Conservation (phyloP, 2,329 filamentous ascomycete genomes). For the Hymenotorrendiella dingleyae region DNA sequence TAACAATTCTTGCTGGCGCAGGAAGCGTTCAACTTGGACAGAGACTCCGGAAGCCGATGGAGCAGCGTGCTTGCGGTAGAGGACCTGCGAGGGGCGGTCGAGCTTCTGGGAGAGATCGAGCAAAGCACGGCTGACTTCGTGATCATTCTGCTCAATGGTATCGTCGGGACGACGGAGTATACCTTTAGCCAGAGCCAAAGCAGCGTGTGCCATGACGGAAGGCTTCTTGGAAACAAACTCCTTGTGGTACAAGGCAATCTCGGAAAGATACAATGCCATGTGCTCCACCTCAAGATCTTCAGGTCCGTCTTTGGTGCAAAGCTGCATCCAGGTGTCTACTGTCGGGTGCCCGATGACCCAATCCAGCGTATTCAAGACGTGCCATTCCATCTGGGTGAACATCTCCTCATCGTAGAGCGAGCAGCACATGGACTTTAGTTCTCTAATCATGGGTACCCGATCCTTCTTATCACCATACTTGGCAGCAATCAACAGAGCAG, state of each 20-base stretch:
- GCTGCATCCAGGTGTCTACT: constrained; percentile 85
- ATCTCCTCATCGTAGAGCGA: constrained; percentile 97
- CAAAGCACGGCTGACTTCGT: constrained; percentile 62
- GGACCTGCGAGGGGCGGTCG: constrained; percentile 59
- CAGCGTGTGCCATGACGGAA: constrained; percentile 83
- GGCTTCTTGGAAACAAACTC: constrained; percentile 93
- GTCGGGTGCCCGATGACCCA: constrained; percentile 96
- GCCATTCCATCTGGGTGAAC: constrained; percentile 99
- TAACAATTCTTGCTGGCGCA: constrained; percentile 55
- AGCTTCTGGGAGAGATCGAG: constrained; percentile 49
- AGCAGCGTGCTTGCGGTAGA: constrained; percentile 63
- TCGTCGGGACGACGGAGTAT: constrained; percentile 77
- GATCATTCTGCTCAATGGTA: constrained; percentile 58
- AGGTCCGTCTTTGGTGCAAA: constrained; percentile 69
- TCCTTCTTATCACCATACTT: constrained; percentile 99
- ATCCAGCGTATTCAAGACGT: constrained; percentile 93
- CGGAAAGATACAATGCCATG: constrained; percentile 89
- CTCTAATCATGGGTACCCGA: constrained; percentile 91
- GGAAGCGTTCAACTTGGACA: constrained; percentile 58
- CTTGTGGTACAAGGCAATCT: constrained; percentile 92
- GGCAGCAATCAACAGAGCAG: constrained; percentile 89
- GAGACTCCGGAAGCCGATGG: constrained; percentile 60
- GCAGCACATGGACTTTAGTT: constrained; percentile 99
- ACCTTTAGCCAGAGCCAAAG: constrained; percentile 78
- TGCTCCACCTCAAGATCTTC: constrained; percentile 85